Percentiles rank a stretch among this genome's conserved stretches.
Conservation (phyloP, 2,329 filamentous ascomycete species). For the Paecilomyces variotii region DNA sequence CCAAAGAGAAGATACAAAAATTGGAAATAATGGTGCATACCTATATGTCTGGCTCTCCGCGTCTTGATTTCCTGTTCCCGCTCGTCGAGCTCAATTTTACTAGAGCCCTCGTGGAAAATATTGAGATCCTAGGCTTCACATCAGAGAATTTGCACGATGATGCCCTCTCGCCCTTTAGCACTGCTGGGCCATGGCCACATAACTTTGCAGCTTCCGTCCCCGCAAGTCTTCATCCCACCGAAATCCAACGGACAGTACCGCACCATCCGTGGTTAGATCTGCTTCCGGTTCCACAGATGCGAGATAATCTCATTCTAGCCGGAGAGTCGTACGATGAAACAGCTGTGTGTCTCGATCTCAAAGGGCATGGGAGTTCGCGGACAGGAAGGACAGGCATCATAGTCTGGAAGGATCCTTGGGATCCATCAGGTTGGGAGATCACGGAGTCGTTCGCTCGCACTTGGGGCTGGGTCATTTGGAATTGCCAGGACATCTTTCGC, state of each 20-base stretch:
- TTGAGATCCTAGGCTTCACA: constrained; percentile 3
- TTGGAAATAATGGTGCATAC: constrained; percentile 2
- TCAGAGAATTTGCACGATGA: constrained; percentile 1
- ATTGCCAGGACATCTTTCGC: constrained; percentile 15
- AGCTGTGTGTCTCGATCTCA: constrained; percentile 11
- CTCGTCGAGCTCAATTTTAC: constrained; percentile 4
- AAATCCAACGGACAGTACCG: constrained; percentile 1
- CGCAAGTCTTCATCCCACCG: constrained; percentile 2
- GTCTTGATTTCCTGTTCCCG: constrained; percentile 2
- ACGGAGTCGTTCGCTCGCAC: constrained; percentile 14
- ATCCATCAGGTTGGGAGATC: constrained; percentile 21
- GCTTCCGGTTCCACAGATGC: constrained; percentile 5
- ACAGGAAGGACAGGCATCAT: constrained; percentile 10
- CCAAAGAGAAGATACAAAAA: not conserved
- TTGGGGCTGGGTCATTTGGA: constrained; percentile 22
- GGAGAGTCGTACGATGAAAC: constrained; percentile 11
- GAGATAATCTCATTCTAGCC: constrained; percentile 7
- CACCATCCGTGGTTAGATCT: constrained; percentile 8
- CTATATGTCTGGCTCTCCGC: constrained; percentile 2
- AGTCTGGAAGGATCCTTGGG: constrained; percentile 22
- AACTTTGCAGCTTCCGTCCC: constrained; percentile 1
- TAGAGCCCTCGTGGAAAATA: constrained; percentile 2
- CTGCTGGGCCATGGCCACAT: not conserved
- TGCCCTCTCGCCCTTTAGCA: constrained; percentile 3
- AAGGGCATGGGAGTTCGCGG: constrained; percentile 3